Base-by-base conservation (phyloP, 2,329 filamentous ascomycete genomes). In the Karstenula rhodostoma region DNA sequence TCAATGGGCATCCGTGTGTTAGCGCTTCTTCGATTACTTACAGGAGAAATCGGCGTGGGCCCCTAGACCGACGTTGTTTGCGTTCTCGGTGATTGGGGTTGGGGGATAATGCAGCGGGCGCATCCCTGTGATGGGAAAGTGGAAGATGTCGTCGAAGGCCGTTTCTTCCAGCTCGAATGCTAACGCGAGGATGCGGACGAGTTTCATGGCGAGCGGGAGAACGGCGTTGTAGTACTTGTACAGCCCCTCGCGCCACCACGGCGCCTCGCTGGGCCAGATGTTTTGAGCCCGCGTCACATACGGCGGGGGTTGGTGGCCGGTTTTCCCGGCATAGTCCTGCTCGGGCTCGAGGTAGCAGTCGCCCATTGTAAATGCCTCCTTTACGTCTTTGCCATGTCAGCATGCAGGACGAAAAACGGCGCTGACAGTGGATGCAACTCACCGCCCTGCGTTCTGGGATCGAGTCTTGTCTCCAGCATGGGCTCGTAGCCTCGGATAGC, bases 281-380 rank as follows among this genome's bases (percentile, higher is more conserved):
- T 79, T 79, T 32, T 74, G 72, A n/a, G 53, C 55, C 7, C 58
- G 56, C 29, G 43, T 53, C 9, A 52, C 47, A 0, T 56, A 46
- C 17, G 27, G 22, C 10, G 48, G 43, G 4, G 22, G 23, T 6
- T 15, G 29, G 2, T 74, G 66, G 32, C 66, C 75, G 27, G 27
- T 29, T 8, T 29, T 29, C 4, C 27, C 27, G 8, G 27, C 27
- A 8, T 29, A 29, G 62, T 77, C 65, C 58, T 79, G 78, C 59
- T 79, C 78, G 0, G 74, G 72, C 57, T 79, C 77, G 19, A 73
- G 66, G 22, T 72, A 70, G 56, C 75, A 77, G 60, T 79, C 76
- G 29, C 78, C 78, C 67, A 78, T 77, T 5, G 72, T 76, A 52
- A 77, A 78, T 1, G 77, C 76, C 62, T 79, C 77, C 51, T 65